Base-by-base conservation (phyloP, 2,329 filamentous ascomycete genomes). In the Aspergillus arachidicola region DNA sequence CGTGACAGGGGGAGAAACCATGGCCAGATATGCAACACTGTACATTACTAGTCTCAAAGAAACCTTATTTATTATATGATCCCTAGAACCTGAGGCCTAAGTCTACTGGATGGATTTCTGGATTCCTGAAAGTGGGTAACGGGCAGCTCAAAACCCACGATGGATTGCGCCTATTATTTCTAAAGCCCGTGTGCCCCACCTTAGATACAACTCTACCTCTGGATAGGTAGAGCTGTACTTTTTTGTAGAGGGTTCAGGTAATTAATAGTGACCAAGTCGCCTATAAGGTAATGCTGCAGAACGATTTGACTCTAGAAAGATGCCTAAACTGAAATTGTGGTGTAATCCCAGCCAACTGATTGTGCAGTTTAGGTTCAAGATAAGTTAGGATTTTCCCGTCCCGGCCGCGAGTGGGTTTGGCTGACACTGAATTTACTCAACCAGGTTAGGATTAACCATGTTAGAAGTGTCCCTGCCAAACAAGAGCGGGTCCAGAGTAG, bases 281-380 rank as follows among this genome's bases (percentile, higher is more conserved):
- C 38, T 9, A 41, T 41, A 41, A 6, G 6, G 38, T 4, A 41
- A 41, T n/a, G 38, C 36, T 19, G 16, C 36, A 19, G 2, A 9
- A 3, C 6, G 2, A 9, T 0, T n/a, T 19, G 2, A 41, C 36
- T 0, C 16, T 1, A 41, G 36, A 9, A 41, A 4, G 6, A 3
- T 4, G 38, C 16, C 38, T 41, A 41, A n/a, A n/a, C 16, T n/a
- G 1, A 10, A 19, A 3, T n/a, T n/a, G 38, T 10, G 38, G 38
- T 4, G 7, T 7, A 10, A 19, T 9, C 6, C 6, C 16, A 14
- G 38, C 38, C 38, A 9, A 41, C 4, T 9, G 38, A 41, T 41
- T 7, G 16, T 19, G 38, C 6, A 10, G 16, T 10, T 10, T 7
- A 41, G 14, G 38, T n/a, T 41, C 16, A 46, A 28, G 12, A 14